Base-by-base conservation (phyloP, 2,329 filamentous ascomycete genomes). In the Calonectria naviculata region DNA sequence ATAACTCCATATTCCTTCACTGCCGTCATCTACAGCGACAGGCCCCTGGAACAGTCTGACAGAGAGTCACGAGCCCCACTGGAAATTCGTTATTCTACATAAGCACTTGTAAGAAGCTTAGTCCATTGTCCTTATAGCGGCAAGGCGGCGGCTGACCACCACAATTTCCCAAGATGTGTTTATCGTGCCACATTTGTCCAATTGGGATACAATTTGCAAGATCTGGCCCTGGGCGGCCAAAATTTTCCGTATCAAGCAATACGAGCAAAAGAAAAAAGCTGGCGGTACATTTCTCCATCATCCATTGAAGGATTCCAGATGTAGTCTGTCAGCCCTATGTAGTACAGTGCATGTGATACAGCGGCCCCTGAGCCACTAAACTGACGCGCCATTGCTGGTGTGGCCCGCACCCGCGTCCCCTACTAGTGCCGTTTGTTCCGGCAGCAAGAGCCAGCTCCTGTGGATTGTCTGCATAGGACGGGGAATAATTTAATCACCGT, bases 401-500 rank as follows among this genome's bases (percentile, higher is more conserved):
- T 31, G 12, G 10, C 15, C 24, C 52, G n/a, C 24, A 26, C 5
- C n/a, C 34, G 34, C 34, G 21, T 34, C n/a, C 31, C 31, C 34
- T n/a, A 41, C 38, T 58, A 58, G 58, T 56, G 65, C 65, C 46
- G 65, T 44, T 8, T 3, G 44, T 68, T 63, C 65, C 56, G 65
- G 52, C n/a, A 9, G n/a, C 29, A 13, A 54, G 52, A 15, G 24
- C 19, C 52, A 58, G 52, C 52, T 58, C 21, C 21, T 58, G 12
- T 19, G 21, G 21, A 15, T 34, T 15, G 58, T n/a, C 34, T 47
- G 54, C 38, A 31, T 54, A 19, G 15, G 36, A 34, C 36, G 26
- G 10, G 19, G 21, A 56, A 29, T 28, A 34, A 56, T 58, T 63
- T 63, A 38, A 65, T 47, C 58, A 58, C 36, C 41, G 26, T 42